phyloP scores from a whole-genome alignment of 2,329 filamentous ascomycete species.

The Gyromitra esculenta region DNA sequence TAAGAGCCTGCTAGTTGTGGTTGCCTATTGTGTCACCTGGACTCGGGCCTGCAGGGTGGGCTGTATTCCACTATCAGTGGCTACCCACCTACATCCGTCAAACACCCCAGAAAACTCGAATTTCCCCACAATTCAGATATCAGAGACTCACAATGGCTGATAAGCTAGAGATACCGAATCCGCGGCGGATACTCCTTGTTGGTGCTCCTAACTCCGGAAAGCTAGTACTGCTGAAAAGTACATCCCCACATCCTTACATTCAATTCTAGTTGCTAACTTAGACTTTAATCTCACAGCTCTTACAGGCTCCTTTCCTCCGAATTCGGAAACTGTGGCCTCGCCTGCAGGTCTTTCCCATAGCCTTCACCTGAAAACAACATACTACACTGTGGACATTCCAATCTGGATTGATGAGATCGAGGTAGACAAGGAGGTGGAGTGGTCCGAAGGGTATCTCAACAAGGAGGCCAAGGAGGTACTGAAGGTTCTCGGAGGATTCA shows the following conservation, averaged over 20 bases:
- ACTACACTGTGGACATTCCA: conserved; percentile 71
- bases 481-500: conserved; percentile 69
- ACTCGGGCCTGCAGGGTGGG: not conserved
- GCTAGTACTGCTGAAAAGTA: conserved; percentile 56
- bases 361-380: conserved; percentile 68
- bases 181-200: conserved; percentile 57
- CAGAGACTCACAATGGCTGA: conserved; percentile 26
- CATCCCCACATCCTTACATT: not conserved
- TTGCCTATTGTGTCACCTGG: not conserved
- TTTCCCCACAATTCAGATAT: not conserved
- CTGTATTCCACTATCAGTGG: not conserved
- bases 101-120: not conserved
- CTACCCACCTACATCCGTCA: not conserved
- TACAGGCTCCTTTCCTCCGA: conserved; percentile 56
- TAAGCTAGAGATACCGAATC: conserved; percentile 42
- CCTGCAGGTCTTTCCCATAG: conserved; percentile 70
- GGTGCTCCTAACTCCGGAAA: conserved; percentile 55
- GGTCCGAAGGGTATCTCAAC: conserved; percentile 70
- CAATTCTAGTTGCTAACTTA: conserved; percentile 10
- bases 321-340: conserved; percentile 59
- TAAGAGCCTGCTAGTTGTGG: not conserved
- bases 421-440: conserved; percentile 63
- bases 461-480: conserved; percentile 72
- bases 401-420: conserved; percentile 74
- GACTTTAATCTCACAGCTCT: conserved; percentile 40